Base-by-base conservation (phyloP, 768 basidiomycete genomes). In the Phlebiopsis gigantea region DNA sequence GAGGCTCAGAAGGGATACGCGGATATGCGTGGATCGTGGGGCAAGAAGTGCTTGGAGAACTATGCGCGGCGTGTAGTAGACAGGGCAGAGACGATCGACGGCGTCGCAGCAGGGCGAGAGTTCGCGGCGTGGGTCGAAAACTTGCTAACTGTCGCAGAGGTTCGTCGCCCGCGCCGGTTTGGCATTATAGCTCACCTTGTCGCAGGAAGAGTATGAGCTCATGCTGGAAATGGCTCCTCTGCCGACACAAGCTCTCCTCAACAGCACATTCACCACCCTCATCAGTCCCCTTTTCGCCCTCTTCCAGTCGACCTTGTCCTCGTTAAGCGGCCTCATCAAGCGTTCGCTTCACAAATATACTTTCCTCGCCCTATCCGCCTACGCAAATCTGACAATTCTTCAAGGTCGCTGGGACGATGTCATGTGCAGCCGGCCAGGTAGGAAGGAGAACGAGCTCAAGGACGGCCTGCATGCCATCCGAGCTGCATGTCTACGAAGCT, bases 21-120 rank as follows among this genome's bases (percentile, higher is more conserved):
- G 0, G 90, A 92, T 61, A 93, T 93, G 89, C 80, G 91, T 25
- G 89, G 90, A 10, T 77, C 74, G 12, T 93, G 91, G 91, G 78
- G 76, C 42, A 79, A 79, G 59, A 90, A 86, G 64, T 87, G 88
- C 53, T 68, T 92, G 21, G 91, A 93, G 63, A 75, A 75, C 6
- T 83, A 85, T 61, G 87, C 81, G 2, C 85, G 85, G 62, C 75
- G 87, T 8, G 74, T 87, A 8, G 73, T 90, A 0, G 88, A 88
- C 30, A 73, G 88, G 12, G 83, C 86, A 1, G 88, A 90, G 56
- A 85, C 79, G 0, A 73, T 84, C 7, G 87, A 89, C 58, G 76
- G 84, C 0, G 75, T 90, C 9, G 72, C 72, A 34, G 78, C 85
- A 0, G 90, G 90, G 2, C 77, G 77, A 31, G 90, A 90, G 58